Conservation (phyloP, 345 rosid species). For the thale cress (Arabidopsis thaliana) region TAIR10.1 NC_003074.8:7749001-7749500, state of each 20-base stretch:
- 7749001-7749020: no score
- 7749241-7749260: background rate
- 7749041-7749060: background rate
- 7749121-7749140: background rate
- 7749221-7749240: background rate
- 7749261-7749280: no score
- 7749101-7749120: background rate
- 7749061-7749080: background rate
- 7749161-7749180: background rate
- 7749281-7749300: no score
- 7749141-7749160: slow-evolving; percentile 4
- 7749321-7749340: no score
- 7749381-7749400: no score
- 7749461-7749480: slow-evolving; percentile 1
- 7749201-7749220: background rate
- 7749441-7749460: background rate
- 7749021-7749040: no score
- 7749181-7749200: background rate
- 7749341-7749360: no score
- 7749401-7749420: background rate
- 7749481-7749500: slow-evolving; percentile 23
- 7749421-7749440: background rate
- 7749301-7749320: background rate
- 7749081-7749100: background rate
- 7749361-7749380: no score